A percentile compares a stretch with the other conserved stretches of the same genome.
Conservation (phyloP, 148 eudicot genomes). For the Rhododendron ovatum region DNA sequence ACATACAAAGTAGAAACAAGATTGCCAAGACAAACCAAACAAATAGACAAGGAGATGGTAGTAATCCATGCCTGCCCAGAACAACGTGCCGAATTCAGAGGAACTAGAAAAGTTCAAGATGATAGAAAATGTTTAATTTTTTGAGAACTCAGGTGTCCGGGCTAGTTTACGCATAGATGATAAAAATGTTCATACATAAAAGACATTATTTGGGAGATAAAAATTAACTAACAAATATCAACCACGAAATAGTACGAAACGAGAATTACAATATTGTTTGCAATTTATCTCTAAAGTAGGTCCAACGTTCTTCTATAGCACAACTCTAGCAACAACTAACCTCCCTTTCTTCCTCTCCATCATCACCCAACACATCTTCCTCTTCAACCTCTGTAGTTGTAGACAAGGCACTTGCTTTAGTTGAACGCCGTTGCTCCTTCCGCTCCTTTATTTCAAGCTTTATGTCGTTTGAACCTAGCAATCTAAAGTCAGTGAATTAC, state of each 20-base stretch:
- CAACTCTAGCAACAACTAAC: slow-evolving; percentile 33
- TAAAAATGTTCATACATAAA: too few relatives aligned
- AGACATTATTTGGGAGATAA: neutral
- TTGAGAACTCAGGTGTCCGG: too few relatives aligned
- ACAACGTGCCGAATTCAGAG: slow-evolving; percentile 3
- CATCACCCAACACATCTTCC: slow-evolving; percentile 77
- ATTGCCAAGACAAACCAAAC: slow-evolving; percentile 48
- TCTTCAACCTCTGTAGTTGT: slow-evolving; percentile 76
- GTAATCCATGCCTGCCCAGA: slow-evolving; percentile 88
- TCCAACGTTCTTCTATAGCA: neutral
- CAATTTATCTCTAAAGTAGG: too few relatives aligned
- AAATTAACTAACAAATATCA: neutral
- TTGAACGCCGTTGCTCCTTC: slow-evolving; percentile 86
- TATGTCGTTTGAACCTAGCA: slow-evolving; percentile 90
- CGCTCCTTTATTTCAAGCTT: slow-evolving; percentile 81
- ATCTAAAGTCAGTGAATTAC: slow-evolving; percentile 34
- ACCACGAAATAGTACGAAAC: neutral
- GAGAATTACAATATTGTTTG: neutral
- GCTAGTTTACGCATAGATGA: too few relatives aligned
- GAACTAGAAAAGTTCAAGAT: neutral
- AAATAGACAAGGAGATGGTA: slow-evolving; percentile 71
- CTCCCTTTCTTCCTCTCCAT: slow-evolving; percentile 98
- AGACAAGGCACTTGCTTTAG: slow-evolving; percentile 80
- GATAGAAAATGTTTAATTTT: neutral
- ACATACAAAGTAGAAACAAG: neutral